These are phyloP conservation scores for Perkinsus olseni DNA, from an alignment of 169 alveolate genomes.

Conservation along the genomic window DNA sequence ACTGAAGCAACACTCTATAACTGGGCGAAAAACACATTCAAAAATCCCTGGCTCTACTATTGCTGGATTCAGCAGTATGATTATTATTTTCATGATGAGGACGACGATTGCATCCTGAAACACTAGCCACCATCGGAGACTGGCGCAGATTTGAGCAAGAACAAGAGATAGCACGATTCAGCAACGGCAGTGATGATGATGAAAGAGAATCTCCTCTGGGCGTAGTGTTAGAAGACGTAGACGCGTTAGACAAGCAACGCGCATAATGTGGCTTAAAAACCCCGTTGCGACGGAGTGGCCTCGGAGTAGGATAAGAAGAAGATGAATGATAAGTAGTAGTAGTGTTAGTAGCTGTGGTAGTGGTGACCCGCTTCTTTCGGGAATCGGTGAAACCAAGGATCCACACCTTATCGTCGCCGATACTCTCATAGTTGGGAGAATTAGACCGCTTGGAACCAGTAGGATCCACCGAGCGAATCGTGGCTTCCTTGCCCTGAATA, in stretches of 20 bases:
- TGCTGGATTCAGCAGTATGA: background rate
- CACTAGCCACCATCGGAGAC: background rate
- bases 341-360: background rate
- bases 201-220: background rate
- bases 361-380: background rate
- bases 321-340: no score
- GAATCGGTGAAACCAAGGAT: background rate
- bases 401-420: background rate
- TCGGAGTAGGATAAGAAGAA: background rate
- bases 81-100: background rate
- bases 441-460: background rate
- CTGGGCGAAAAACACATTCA: background rate
- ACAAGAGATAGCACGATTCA: background rate
- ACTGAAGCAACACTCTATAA: slow-evolving; percentile 1
- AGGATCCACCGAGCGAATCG: background rate
- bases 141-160: background rate
- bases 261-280: background rate
- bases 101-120: background rate
- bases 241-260: slow-evolving; percentile 4
- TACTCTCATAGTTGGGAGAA: background rate
- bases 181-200: background rate
- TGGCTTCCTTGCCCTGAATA: background rate
- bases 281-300: background rate
- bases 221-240: background rate
- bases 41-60: background rate